Base-by-base conservation (phyloP, 2,329 filamentous ascomycete species). In the Alternaria infectoria region DNA sequence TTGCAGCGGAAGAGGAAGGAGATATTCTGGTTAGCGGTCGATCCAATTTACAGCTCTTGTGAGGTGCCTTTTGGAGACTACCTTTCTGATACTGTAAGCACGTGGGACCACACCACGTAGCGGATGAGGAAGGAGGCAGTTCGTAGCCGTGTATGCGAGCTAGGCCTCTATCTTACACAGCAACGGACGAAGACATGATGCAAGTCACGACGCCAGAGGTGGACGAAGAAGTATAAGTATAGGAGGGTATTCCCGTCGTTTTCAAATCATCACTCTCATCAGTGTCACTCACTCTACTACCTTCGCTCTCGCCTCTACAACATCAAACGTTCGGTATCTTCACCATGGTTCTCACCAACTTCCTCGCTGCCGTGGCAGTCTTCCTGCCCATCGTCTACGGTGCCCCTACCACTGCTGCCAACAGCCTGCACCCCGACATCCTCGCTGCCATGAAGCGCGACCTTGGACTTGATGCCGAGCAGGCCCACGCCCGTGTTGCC, bases 401-500 rank as follows among this genome's bases (percentile, higher is more conserved):
- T 72, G 80, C 79, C 58, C 80, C 80, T 59, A 74, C 79, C 23
- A 69, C 76, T 54, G 61, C 78, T 45, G 70, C 78, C 45, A 75
- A 62, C 67, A 75, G 40, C 65, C 78, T 82, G n/a, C 79, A 81
- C 73, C 80, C 80, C 56, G 68, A 79, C 71, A 79, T 81, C 66
- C 73, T 82, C 54, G 79, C 76, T 64, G 80, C 80, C 69, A 82
- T 82, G 80, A 81, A 82, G 79, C 80, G 80, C 66, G 80, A 82
- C 73, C 68, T 82, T 55, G 80, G 80, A 13, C 76, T 82, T 19
- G 74, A 81, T 57, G 74, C 79, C 54, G 74, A 76, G 66, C 74
- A 80, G 69, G 80, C 80, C 26, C 77, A 74, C 62, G 75, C 75
- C 65, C 79, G 79, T 71, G 80, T 82, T 57, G 74, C 77, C 64